Percentiles rank a stretch among this genome's conserved stretches.
Evolutionary conservation across 805 yeast species (phyloP).

Genomic region (Metschnikowia henanensis): DNA sequence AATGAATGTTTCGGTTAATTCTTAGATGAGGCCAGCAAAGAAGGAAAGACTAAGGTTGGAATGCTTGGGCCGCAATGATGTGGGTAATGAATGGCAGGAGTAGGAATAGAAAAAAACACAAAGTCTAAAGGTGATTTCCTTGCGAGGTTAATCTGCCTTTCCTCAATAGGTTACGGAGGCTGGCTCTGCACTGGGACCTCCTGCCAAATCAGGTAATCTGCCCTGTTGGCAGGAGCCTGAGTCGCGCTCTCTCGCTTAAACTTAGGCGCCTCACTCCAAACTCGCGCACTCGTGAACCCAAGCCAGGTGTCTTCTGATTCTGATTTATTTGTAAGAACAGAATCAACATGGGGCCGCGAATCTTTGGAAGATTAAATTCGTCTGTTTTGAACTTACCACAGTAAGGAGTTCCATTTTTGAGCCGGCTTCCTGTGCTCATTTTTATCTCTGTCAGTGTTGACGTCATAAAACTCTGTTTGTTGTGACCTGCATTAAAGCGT

Average conservation of each 20-base stretch:
- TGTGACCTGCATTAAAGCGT: slow-evolving; percentile 2
- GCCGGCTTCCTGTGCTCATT: too few species aligned
- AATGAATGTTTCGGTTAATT: too few species aligned
- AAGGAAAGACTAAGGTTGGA: slow-evolving; percentile 1
- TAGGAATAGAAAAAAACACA: too few species aligned
- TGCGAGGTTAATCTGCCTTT: too few species aligned
- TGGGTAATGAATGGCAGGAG: background rate
- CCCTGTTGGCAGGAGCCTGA: slow-evolving; percentile 3
- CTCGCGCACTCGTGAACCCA: background rate
- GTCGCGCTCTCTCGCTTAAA: slow-evolving; percentile 1
- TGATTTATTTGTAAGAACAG: too few species aligned
- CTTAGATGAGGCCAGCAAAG: background rate
- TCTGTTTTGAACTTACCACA: too few species aligned
- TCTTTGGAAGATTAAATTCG: too few species aligned
- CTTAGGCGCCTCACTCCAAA: background rate
- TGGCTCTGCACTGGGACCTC: slow-evolving; percentile 6
- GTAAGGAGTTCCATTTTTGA: too few species aligned
- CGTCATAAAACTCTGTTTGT: slow-evolving; percentile 3
- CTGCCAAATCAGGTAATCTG: slow-evolving; percentile 3
- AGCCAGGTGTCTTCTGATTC: background rate
- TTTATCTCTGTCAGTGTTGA: background rate
- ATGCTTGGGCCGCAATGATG: background rate
- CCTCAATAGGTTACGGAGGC: background rate
- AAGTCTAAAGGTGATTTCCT: too few species aligned
- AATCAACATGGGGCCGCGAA: too few species aligned